phyloP scores from a whole-genome alignment of 768 basidiomycete genomes.

The Lentinula edodes region DNA sequence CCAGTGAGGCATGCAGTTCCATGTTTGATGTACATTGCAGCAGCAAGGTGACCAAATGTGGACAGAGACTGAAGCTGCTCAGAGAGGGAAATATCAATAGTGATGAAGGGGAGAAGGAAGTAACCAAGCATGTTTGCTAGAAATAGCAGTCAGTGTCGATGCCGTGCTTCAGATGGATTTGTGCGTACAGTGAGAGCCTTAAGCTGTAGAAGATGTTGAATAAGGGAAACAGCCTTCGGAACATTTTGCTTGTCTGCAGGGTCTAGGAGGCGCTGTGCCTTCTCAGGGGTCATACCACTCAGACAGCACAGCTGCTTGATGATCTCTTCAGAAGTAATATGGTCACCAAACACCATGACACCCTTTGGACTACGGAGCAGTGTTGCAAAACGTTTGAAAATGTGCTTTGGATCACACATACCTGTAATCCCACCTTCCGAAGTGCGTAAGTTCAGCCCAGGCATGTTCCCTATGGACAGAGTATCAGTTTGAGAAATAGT shows the following conservation, averaged over 20 bases:
- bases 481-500: too few species aligned
- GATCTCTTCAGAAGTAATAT: not conserved
- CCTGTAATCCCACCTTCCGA: conserved; percentile 12
- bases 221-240: conserved; percentile 13
- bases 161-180: not conserved
- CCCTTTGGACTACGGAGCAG: conserved; percentile 14
- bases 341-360: conserved; percentile 12
- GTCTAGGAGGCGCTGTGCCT: conserved; percentile 10
- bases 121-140: not conserved
- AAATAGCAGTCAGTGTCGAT: not conserved
- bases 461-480: not conserved
- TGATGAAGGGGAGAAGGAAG: conserved; percentile 16
- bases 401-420: conserved; percentile 24
- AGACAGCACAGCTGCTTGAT: not conserved
- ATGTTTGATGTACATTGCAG: conserved; percentile 14
- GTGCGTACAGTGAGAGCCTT: not conserved
- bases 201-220: conserved; percentile 11
- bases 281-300: conserved; percentile 9
- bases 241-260: conserved; percentile 19
- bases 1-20: conserved; percentile 11
- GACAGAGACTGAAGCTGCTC: conserved; percentile 16
- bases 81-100: conserved; percentile 11
- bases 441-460: conserved; percentile 16
- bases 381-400: conserved; percentile 22
- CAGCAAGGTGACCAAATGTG: conserved; percentile 13